phyloP scores from a whole-genome alignment of 2,329 filamentous ascomycete genomes.

The Stromatinia cepivora region DNA sequence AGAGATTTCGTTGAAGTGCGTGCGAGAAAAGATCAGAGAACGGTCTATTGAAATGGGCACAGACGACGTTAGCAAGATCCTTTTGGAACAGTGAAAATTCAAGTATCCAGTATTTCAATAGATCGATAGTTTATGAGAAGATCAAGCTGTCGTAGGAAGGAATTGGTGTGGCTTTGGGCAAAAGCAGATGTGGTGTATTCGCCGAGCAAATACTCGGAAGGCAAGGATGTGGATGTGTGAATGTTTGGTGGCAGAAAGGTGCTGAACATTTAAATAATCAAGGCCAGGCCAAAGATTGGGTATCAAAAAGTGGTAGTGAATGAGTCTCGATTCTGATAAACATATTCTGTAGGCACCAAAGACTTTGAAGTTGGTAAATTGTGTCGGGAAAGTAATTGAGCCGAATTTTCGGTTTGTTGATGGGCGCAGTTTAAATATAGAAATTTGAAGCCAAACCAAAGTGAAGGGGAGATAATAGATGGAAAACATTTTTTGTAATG shows the following conservation, averaged over 20 bases:
- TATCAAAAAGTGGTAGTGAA: slow-evolving; percentile 1
- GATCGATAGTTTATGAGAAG: slow-evolving; percentile 26
- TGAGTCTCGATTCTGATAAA: slow-evolving; percentile 1
- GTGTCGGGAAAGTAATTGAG: slow-evolving; percentile 1
- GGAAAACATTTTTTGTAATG: not conserved
- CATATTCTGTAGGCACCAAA: not conserved
- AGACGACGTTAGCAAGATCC: slow-evolving; percentile 34
- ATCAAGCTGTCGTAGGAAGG: slow-evolving; percentile 26
- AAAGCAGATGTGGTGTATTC: slow-evolving; percentile 22
- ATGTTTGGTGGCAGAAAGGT: slow-evolving; percentile 8
- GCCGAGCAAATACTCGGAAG: slow-evolving; percentile 28
- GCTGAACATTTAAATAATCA: not conserved
- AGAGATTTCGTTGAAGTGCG: slow-evolving; percentile 11
- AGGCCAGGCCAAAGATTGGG: not conserved
- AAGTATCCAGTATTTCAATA: slow-evolving; percentile 32
- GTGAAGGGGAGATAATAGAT: not conserved
- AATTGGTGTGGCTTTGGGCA: slow-evolving; percentile 15
- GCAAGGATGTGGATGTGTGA: slow-evolving; percentile 15
- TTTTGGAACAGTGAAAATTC: slow-evolving; percentile 29
- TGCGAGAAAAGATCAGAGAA: slow-evolving; percentile 31
- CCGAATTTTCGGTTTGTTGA: slow-evolving; percentile 9
- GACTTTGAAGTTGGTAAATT: not conserved
- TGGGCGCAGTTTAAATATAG: slow-evolving; percentile 19
- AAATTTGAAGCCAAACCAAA: not conserved
- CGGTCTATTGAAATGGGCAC: slow-evolving; percentile 31